Percentiles rank a stretch among this genome's conserved stretches.
phyloP scores from a whole-genome alignment of 768 basidiomycete genomes.

The Asterophora lycoperdoides region DNA sequence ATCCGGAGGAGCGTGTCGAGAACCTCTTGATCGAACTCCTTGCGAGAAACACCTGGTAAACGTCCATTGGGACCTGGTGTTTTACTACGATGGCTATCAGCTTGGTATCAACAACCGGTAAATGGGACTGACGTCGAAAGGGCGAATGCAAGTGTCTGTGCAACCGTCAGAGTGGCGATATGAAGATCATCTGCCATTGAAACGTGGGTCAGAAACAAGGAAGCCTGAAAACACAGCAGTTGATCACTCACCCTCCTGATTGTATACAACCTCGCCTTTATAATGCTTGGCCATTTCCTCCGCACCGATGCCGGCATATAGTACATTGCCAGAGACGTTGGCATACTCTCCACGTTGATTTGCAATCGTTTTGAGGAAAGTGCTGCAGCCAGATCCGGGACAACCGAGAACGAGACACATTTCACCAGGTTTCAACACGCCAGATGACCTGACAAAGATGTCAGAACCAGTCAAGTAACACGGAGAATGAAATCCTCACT shows the following conservation, averaged over 20 bases:
- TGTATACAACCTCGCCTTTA: slow-evolving; percentile 77
- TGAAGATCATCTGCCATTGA: slow-evolving; percentile 66
- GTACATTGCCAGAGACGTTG: slow-evolving; percentile 63
- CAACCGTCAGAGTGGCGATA: slow-evolving; percentile 77
- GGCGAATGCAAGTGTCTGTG: slow-evolving; percentile 69
- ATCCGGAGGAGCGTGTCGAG: slow-evolving; percentile 64
- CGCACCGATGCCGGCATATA: slow-evolving; percentile 76
- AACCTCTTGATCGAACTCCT: slow-evolving; percentile 53
- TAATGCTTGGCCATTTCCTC: slow-evolving; percentile 73
- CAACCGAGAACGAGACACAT: slow-evolving; percentile 86
- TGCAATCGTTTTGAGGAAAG: slow-evolving; percentile 81
- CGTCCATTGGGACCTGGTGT: slow-evolving; percentile 72
- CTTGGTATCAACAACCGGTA: background rate
- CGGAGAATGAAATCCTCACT: slow-evolving; percentile 30
- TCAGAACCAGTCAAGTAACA: background rate
- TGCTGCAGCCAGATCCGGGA: slow-evolving; percentile 81
- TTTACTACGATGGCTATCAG: slow-evolving; percentile 33
- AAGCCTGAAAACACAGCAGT: background rate
- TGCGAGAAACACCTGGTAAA: slow-evolving; percentile 59
- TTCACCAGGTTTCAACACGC: slow-evolving; percentile 71
- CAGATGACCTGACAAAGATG: slow-evolving; percentile 46
- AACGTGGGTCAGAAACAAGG: background rate
- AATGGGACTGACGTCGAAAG: slow-evolving; percentile 45
- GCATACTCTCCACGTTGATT: slow-evolving; percentile 69
- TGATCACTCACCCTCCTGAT: slow-evolving; percentile 54